A percentile compares a stretch with the other conserved stretches of the same genome.
Conservation (phyloP, 129 eudicot genomes). For the Lonicera japonica region DNA sequence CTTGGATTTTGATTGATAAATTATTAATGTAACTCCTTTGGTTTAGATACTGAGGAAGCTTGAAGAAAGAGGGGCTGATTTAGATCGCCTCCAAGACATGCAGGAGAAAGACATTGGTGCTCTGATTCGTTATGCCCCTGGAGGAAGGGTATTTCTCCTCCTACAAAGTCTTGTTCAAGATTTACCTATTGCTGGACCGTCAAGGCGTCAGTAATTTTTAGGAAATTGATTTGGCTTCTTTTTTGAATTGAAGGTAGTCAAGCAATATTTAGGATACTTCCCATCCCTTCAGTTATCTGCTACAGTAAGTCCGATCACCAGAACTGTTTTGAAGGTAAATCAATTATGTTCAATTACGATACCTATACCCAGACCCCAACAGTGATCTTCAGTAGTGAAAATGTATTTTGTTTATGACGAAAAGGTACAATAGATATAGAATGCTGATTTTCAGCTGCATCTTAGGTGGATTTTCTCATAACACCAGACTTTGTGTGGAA, state of each 20-base stretch:
- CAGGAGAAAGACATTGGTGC: conserved; percentile 94
- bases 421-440: neutral
- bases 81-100: conserved; percentile 81
- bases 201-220: neutral
- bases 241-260: conserved; percentile 48
- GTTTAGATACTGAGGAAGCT: conserved; percentile 85
- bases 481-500: conserved; percentile 92
- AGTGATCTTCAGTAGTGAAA: too few species aligned
- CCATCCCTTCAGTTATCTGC: conserved; percentile 91
- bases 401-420: neutral
- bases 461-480: conserved; percentile 82
- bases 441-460: conserved; percentile 15
- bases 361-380: neutral
- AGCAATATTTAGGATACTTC: conserved; percentile 82
- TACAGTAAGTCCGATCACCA: conserved; percentile 95
- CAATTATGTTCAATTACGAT: conserved; percentile 2
- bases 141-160: conserved; percentile 67
- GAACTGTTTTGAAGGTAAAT: conserved; percentile 93
- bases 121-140: conserved; percentile 88
- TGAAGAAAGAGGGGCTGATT: conserved; percentile 84
- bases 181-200: conserved; percentile 1
- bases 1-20: conserved; percentile 10
- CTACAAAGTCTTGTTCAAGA: conserved; percentile 5
- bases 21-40: conserved; percentile 8
- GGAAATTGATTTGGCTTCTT: conserved; percentile 15